phyloP scores from a whole-genome alignment of 108 stramenopile genomes.

The Cyclotella baltica region DNA sequence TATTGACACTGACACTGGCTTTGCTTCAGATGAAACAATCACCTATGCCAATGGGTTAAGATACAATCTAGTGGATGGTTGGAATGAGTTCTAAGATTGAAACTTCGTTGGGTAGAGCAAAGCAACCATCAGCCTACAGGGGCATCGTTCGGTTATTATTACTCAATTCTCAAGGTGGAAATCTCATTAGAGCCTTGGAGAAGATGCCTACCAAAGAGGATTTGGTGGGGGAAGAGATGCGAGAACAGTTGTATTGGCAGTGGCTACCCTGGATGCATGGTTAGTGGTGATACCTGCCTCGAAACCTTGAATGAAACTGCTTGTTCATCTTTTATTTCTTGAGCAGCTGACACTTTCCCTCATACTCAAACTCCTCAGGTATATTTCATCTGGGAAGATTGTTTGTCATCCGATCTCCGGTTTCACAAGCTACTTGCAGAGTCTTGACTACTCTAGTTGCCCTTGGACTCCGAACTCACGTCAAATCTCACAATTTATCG shows the following conservation, averaged over 20 bases:
- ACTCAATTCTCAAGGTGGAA: slow-evolving; percentile 59
- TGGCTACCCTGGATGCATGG: slow-evolving; percentile 77
- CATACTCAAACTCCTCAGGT: slow-evolving; percentile 36
- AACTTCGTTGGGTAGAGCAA: slow-evolving; percentile 17
- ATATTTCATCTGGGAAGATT: slow-evolving; percentile 83
- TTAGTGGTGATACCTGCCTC: slow-evolving; percentile 66
- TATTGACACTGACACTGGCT: slow-evolving; percentile 2
- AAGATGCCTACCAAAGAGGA: slow-evolving; percentile 21
- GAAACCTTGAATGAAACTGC: slow-evolving; percentile 52
- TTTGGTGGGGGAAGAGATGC: not conserved
- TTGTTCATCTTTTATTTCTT: slow-evolving; percentile 7
- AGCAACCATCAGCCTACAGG: slow-evolving; percentile 53
- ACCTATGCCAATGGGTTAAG: slow-evolving; percentile 80
- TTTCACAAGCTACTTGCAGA: slow-evolving; percentile 90
- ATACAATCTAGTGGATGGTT: slow-evolving; percentile 72
- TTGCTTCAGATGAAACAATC: slow-evolving; percentile 20
- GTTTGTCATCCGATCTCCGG: slow-evolving; percentile 78
- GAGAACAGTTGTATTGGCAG: slow-evolving; percentile 58
- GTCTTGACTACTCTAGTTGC: slow-evolving; percentile 75
- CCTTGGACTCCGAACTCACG: slow-evolving; percentile 64
- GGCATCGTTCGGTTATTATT: slow-evolving; percentile 53
- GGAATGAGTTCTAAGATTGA: slow-evolving; percentile 73
- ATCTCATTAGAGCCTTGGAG: slow-evolving; percentile 46
- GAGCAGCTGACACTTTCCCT: not conserved
- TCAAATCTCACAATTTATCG: slow-evolving; percentile 65